These are phyloP conservation scores for Lecanicillium sp. DNA, from an alignment of 2,329 filamentous ascomycete genomes.

Conservation along the genomic window DNA sequence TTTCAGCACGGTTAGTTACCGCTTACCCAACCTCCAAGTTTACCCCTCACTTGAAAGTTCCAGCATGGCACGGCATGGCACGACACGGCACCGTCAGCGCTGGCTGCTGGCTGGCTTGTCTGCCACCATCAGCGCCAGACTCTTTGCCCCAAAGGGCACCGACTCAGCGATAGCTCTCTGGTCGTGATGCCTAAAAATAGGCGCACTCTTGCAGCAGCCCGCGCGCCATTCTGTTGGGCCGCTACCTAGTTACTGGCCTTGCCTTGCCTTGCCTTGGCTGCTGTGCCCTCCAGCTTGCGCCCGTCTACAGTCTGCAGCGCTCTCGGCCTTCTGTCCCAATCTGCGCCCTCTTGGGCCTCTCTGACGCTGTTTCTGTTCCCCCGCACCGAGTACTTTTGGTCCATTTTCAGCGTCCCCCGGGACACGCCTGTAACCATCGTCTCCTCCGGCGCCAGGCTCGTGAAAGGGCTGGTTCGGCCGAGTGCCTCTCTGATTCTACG, in stretches of 20 bases:
- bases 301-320: too few relatives aligned
- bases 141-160: not conserved
- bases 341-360: too few relatives aligned
- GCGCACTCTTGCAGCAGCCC: not conserved
- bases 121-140: not conserved
- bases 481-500: too few relatives aligned
- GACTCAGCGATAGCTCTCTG: not conserved
- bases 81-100: not conserved
- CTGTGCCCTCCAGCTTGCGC: too few relatives aligned
- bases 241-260: not conserved
- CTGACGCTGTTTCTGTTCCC: too few relatives aligned
- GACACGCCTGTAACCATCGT: too few relatives aligned
- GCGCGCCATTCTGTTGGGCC: not conserved
- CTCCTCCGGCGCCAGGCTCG: too few relatives aligned
- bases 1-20: conserved; percentile 22
- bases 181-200: not conserved
- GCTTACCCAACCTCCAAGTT: not conserved
- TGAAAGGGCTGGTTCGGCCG: too few relatives aligned
- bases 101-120: not conserved
- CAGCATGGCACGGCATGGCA: not conserved
- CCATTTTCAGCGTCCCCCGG: too few relatives aligned
- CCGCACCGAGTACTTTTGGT: too few relatives aligned
- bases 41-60: conserved; percentile 14
- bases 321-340: too few relatives aligned
- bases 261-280: not conserved